Evolutionary conservation across 345 rosid species (phyloP).

Genomic region (Cochlearia excelsa): DNA sequence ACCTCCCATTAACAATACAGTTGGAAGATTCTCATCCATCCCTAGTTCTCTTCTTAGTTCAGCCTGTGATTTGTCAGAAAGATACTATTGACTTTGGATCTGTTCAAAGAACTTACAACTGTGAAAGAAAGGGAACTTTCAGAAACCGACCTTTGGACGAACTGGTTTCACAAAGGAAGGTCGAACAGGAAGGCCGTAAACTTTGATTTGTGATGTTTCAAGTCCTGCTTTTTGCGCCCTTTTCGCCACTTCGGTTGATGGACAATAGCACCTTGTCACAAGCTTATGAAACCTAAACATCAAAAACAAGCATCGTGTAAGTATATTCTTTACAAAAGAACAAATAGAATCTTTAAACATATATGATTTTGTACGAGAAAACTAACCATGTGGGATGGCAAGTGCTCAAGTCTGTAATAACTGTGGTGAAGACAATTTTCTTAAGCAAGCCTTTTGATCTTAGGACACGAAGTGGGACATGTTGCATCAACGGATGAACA

Average conservation of each 20-base stretch:
- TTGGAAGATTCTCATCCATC: constrained; percentile 93
- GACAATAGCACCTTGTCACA: constrained; percentile 98
- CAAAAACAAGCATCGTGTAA: constrained; percentile 15
- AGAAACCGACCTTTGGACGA: constrained; percentile 66
- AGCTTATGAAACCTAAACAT: constrained; percentile 94
- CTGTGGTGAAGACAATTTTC: constrained; percentile 92
- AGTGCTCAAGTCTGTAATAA: constrained; percentile 91
- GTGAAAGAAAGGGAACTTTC: background rate
- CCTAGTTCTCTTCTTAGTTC: constrained; percentile 80
- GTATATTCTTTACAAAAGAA: background rate
- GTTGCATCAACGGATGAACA: constrained; percentile 98
- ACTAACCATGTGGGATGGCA: constrained; percentile 99
- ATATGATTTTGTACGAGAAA: no score
- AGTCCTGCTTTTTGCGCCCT: constrained; percentile 93
- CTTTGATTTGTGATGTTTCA: constrained; percentile 74
- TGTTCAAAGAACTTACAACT: constrained; percentile 10
- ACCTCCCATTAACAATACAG: constrained; percentile 97
- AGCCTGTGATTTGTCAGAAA: constrained; percentile 37
- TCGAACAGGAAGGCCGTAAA: constrained; percentile 94
- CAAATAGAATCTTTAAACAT: no score
- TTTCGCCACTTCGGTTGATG: constrained; percentile 82
- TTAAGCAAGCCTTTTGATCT: constrained; percentile 81
- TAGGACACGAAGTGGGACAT: constrained; percentile 94
- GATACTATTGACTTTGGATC: constrained; percentile 2
- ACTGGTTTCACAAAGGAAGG: constrained; percentile 96